These are phyloP conservation scores for Claviceps pazoutovae DNA, from an alignment of 2,329 filamentous ascomycete genomes.

Conservation along the genomic window DNA sequence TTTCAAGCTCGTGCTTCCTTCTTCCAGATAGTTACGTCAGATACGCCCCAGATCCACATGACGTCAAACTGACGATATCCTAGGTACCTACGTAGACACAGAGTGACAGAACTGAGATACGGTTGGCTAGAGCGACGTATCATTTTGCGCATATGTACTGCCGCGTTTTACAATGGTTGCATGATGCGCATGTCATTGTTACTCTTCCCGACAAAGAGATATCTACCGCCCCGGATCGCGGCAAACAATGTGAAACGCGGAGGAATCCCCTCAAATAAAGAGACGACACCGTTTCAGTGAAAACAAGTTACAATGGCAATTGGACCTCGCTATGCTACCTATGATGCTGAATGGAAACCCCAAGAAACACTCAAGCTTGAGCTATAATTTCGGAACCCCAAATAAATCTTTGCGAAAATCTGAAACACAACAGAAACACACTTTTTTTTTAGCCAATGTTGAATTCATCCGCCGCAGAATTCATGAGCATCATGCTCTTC, in stretches of 20 bases:
- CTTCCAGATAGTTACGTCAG: background rate
- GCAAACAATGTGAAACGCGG: too few relatives aligned
- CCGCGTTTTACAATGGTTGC: too few relatives aligned
- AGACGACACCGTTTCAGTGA: background rate
- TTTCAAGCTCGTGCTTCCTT: too few relatives aligned
- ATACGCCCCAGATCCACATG: conserved; percentile 2
- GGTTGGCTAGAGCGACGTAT: too few relatives aligned
- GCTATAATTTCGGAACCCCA: background rate
- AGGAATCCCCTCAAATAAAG: background rate
- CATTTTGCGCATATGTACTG: too few relatives aligned
- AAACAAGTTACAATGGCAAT: background rate
- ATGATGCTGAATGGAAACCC: background rate
- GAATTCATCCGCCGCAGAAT: conserved; percentile 51
- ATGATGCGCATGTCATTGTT: too few relatives aligned
- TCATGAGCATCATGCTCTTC: conserved; percentile 52
- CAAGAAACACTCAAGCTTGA: background rate
- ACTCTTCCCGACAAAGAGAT: too few relatives aligned
- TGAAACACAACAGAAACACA: background rate
- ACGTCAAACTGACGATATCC: conserved; percentile 4
- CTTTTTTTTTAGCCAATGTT: conserved; percentile 41
- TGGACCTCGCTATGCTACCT: background rate
- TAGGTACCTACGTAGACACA: too few relatives aligned
- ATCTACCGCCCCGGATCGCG: too few relatives aligned
- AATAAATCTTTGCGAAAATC: too few relatives aligned
- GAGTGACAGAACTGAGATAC: too few relatives aligned